These are phyloP conservation scores for Fusarium austroafricanum DNA, from an alignment of 2,329 filamentous ascomycete species.

Conservation along the genomic window DNA sequence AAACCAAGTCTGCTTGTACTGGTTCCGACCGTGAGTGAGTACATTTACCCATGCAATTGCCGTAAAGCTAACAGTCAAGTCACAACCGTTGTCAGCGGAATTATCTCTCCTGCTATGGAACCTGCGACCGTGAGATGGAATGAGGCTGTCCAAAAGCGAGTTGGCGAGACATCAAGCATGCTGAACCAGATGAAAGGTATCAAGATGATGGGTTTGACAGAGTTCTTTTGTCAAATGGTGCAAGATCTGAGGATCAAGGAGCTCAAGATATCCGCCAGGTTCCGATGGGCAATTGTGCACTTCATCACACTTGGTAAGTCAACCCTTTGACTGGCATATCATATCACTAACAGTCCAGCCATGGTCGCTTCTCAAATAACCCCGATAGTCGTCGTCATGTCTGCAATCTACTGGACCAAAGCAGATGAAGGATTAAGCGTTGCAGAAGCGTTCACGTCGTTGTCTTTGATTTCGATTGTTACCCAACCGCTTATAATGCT, in stretches of 20 bases:
- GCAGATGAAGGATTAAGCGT: slow-evolving; percentile 47
- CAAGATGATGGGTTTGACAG: slow-evolving; percentile 58
- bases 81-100: slow-evolving; percentile 33
- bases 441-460: slow-evolving; percentile 51
- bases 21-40: slow-evolving; percentile 45
- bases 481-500: slow-evolving; percentile 50
- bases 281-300: slow-evolving; percentile 51
- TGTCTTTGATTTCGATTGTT: slow-evolving; percentile 52
- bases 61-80: slow-evolving; percentile 8
- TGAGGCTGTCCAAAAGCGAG: slow-evolving; percentile 54
- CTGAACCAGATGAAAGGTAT: slow-evolving; percentile 57
- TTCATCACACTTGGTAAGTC: slow-evolving; percentile 47
- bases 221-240: slow-evolving; percentile 48
- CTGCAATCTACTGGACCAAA: slow-evolving; percentile 50
- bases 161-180: slow-evolving; percentile 55
- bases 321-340: accelerated
- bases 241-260: slow-evolving; percentile 53
- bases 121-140: slow-evolving; percentile 54
- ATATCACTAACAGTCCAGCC: slow-evolving; percentile 21
- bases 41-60: accelerated
- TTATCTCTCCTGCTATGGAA: slow-evolving; percentile 47
- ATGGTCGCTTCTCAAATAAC: slow-evolving; percentile 47
- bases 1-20: slow-evolving; percentile 46
- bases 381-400: slow-evolving; percentile 50
- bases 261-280: slow-evolving; percentile 53